Base-by-base conservation (phyloP, 1,284 basidiomycete genomes). In the Earliella scabrosa region DNA sequence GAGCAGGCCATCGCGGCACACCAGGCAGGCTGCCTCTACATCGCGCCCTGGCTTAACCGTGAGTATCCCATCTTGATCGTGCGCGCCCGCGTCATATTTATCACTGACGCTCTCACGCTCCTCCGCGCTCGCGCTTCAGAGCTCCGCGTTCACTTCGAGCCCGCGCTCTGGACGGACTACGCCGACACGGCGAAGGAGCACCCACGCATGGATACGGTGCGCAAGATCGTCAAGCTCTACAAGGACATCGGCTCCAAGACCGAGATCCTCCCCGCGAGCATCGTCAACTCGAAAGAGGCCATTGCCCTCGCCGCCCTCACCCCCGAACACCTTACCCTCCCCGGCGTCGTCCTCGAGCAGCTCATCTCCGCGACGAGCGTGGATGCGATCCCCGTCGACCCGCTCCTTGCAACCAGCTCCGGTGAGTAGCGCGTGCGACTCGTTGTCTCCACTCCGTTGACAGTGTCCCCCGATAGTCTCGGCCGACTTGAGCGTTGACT, bases 31-130 rank as follows among this genome's bases (percentile, higher is more conserved):
- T 82, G 80, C 58, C 68, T 75, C 16, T 81, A 79, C 61, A 70
- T 81, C 39, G 75, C 79, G 5, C 79, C 80, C 2, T 81, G 81
- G 65, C 79, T 80, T 65, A 81, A 81, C 60, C 79, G 80, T 77
- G 50, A 4, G 65, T 50, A 18, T 24, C n/a, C 6, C 7, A 13
- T 13, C 29, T 13, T 31, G 6, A 31, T 6, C 29, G 29, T 31
- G n/a, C n/a, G n/a, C n/a, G n/a, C n/a, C n/a, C n/a, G n/a, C n/a
- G n/a, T n/a, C n/a, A n/a, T n/a, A n/a, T n/a, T n/a, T n/a, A n/a
- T n/a, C n/a, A n/a, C n/a, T n/a, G n/a, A n/a, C n/a, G n/a, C n/a
- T n/a, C n/a, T n/a, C n/a, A n/a, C n/a, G n/a, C n/a, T n/a, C n/a
- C n/a, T n/a, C n/a, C n/a, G n/a, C n/a, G n/a, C n/a, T n/a, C n/a